phyloP scores from a whole-genome alignment of 495 filamentous ascomycete species.

The Trichocladium uniseriatum region DNA sequence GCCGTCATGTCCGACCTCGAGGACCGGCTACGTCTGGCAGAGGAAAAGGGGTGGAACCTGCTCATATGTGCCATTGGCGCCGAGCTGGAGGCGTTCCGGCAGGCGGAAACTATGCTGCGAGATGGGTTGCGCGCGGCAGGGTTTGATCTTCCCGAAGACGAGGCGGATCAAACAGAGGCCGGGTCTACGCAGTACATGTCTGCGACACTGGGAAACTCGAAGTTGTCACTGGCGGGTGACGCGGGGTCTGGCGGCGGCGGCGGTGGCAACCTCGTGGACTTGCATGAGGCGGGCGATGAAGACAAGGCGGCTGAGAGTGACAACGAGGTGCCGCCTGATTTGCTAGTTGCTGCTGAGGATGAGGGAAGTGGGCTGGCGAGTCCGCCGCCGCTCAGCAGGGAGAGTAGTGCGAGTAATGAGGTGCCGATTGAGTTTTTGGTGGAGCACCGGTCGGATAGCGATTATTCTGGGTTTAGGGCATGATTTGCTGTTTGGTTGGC shows the following conservation, averaged over 20 bases:
- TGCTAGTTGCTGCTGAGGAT: slow-evolving; percentile 18
- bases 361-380: background rate
- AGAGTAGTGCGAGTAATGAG: slow-evolving; percentile 29
- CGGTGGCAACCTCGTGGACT: slow-evolving; percentile 36
- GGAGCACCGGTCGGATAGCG: slow-evolving; percentile 13
- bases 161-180: slow-evolving; percentile 8
- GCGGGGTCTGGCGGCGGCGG: slow-evolving; percentile 17
- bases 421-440: slow-evolving; percentile 34
- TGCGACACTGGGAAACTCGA: slow-evolving; percentile 3
- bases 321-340: slow-evolving; percentile 32
- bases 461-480: too few relatives aligned
- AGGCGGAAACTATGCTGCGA: slow-evolving; percentile 57
- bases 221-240: background rate
- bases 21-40: slow-evolving; percentile 47
- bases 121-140: slow-evolving; percentile 34
- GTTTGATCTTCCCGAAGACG: slow-evolving; percentile 7
- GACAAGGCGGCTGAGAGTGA: slow-evolving; percentile 23
- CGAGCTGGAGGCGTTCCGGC: slow-evolving; percentile 73
- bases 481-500: too few relatives aligned
- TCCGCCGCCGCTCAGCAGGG: slow-evolving; percentile 14
- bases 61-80: slow-evolving; percentile 82
- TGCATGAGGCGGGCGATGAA: slow-evolving; percentile 17
- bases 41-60: slow-evolving; percentile 71
- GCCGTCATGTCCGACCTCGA: slow-evolving; percentile 50
- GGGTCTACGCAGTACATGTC: slow-evolving; percentile 11